Evolutionary conservation across 1,139 yeast genomes (phyloP).

Genomic region (Taiozyma sp.): DNA sequence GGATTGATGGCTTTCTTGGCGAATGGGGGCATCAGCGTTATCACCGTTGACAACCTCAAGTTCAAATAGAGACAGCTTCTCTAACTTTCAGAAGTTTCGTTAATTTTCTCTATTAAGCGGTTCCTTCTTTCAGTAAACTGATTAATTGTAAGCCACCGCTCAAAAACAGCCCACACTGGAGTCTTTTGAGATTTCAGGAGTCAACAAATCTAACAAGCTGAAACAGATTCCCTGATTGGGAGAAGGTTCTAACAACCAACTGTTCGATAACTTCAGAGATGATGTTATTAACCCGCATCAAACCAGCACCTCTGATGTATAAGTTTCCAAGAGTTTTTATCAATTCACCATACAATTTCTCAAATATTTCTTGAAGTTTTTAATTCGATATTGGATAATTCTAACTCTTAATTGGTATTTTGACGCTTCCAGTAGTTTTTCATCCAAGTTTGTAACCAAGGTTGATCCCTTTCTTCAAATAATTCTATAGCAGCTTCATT

Average conservation of each 20-base stretch:
- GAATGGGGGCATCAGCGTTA: no score
- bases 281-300: slow-evolving; percentile 95
- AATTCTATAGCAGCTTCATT: slow-evolving; percentile 69
- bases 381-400: slow-evolving; percentile 54
- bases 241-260: slow-evolving; percentile 94
- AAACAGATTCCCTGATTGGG: slow-evolving; percentile 98
- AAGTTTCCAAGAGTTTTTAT: slow-evolving; percentile 14
- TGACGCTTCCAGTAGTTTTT: slow-evolving; percentile 89
- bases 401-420: slow-evolving; percentile 72
- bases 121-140: slow-evolving; percentile 86
- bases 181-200: slow-evolving; percentile 85
- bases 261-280: slow-evolving; percentile 97
- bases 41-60: no score
- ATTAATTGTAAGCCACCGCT: slow-evolving; percentile 97
- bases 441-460: slow-evolving; percentile 80
- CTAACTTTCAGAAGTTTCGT: slow-evolving; percentile 85
- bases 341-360: slow-evolving; percentile 35
- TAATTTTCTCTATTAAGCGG: slow-evolving; percentile 73
- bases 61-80: no score
- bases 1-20: no score
- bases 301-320: slow-evolving; percentile 97
- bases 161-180: slow-evolving; percentile 93
- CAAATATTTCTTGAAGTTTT: slow-evolving; percentile 40
- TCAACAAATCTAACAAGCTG: slow-evolving; percentile 90
- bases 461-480: slow-evolving; percentile 74